These are phyloP conservation scores for Neospora caninum DNA, from an alignment of 169 alveolate genomes.

Conservation along the genomic window DNA sequence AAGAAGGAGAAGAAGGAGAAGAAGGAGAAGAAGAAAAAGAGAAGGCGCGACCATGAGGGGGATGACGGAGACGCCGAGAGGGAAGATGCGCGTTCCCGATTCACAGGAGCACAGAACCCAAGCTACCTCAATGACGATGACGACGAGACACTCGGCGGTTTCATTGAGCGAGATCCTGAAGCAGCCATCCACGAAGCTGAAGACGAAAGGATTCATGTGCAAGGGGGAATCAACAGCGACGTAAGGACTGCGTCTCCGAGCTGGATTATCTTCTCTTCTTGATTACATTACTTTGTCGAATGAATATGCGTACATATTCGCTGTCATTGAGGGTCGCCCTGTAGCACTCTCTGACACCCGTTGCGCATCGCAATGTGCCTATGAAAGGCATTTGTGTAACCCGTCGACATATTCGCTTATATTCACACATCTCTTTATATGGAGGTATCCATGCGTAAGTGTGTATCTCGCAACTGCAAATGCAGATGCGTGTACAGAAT, in stretches of 20 bases:
- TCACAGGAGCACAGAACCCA: not conserved
- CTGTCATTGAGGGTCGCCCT: too few species aligned
- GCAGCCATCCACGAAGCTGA: constrained; percentile 43
- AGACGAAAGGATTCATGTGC: constrained; percentile 33
- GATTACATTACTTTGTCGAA: too few species aligned
- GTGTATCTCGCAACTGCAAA: too few species aligned
- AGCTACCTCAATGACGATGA: not conserved
- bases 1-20: constrained; percentile 19
- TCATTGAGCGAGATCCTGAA: constrained; percentile 41
- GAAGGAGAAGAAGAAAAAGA: constrained; percentile 44
- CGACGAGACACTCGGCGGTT: constrained; percentile 4
- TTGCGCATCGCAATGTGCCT: too few species aligned
- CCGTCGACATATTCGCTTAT: too few species aligned
- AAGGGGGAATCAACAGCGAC: constrained; percentile 54
- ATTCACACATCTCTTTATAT: too few species aligned
- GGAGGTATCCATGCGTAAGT: too few species aligned
- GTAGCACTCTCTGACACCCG: too few species aligned
- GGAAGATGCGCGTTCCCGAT: not conserved
- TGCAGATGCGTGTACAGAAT: too few species aligned
- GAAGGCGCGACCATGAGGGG: not conserved
- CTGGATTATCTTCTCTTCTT: too few species aligned
- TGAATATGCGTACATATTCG: too few species aligned
- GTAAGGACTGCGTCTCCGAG: not conserved
- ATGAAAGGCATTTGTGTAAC: too few species aligned
- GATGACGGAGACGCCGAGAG: not conserved